phyloP scores from a whole-genome alignment of 352 stramenopile genomes.

The Pythium monospermum region DNA sequence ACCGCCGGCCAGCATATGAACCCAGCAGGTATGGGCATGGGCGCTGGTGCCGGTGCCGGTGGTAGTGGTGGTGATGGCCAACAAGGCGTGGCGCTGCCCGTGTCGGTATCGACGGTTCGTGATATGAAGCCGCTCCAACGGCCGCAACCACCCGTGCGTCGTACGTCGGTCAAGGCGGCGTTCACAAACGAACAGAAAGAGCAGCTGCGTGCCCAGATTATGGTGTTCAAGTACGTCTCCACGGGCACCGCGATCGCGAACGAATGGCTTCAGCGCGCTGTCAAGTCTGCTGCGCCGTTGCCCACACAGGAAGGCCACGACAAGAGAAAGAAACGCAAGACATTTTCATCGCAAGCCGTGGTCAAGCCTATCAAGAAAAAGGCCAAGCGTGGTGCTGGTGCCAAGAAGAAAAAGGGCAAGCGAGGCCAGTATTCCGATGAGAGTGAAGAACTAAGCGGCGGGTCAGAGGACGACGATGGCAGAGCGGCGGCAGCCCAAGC shows the following conservation, averaged over 20 bases:
- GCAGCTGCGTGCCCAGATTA: conserved; percentile 85
- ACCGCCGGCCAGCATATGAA: conserved; percentile 84
- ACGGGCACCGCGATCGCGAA: conserved; percentile 73
- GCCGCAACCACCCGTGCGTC: conserved; percentile 30
- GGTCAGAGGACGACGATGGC: conserved; percentile 38
- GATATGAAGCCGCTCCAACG: conserved; percentile 54
- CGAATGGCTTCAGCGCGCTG: conserved; percentile 60
- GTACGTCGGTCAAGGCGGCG: conserved; percentile 40
- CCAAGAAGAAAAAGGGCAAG: conserved; percentile 72
- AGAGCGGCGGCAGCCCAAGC: conserved; percentile 32
- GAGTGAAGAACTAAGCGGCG: conserved; percentile 69
- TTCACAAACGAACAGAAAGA: conserved; percentile 86
- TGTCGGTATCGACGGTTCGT: conserved; percentile 41
- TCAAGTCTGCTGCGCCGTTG: conserved; percentile 60
- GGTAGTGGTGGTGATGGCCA: conserved; percentile 6
- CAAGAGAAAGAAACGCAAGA: conserved; percentile 78
- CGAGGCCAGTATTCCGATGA: conserved; percentile 50
- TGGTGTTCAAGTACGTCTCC: conserved; percentile 89
- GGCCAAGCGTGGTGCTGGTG: conserved; percentile 33
- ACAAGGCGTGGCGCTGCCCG: conserved; percentile 26
- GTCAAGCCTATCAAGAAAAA: conserved; percentile 70
- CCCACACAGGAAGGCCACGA: conserved; percentile 50
- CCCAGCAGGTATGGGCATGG: conserved; percentile 39
- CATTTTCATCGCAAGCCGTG: conserved; percentile 48
- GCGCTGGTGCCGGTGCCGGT: background rate